Percentiles rank a stretch among this genome's conserved stretches.
Evolutionary conservation across 768 basidiomycete genomes (phyloP).

Genomic region (Phylloporus arenicola): DNA sequence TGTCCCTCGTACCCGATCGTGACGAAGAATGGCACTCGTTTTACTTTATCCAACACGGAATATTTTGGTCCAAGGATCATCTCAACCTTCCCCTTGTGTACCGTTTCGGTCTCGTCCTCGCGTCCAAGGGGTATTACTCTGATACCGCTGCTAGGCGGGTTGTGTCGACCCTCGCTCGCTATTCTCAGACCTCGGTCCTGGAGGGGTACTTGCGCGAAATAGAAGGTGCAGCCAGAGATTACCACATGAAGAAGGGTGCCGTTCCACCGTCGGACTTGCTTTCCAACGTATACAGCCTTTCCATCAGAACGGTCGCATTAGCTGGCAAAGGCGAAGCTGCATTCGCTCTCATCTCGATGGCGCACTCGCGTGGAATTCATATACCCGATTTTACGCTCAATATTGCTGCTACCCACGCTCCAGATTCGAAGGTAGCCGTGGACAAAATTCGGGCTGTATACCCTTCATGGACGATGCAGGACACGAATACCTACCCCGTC

Average conservation of each 20-base stretch:
- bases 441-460: slow-evolving; percentile 8
- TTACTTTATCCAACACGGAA: slow-evolving; percentile 27
- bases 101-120: slow-evolving; percentile 40
- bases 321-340: slow-evolving; percentile 38
- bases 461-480: slow-evolving; percentile 11
- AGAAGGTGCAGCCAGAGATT: slow-evolving; percentile 12
- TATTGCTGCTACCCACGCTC: slow-evolving; percentile 25
- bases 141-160: slow-evolving; percentile 17
- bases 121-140: slow-evolving; percentile 41
- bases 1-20: slow-evolving; percentile 38
- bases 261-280: slow-evolving; percentile 9
- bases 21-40: slow-evolving; percentile 17
- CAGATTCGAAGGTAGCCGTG: slow-evolving; percentile 2
- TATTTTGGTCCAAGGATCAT: slow-evolving; percentile 26
- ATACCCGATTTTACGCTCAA: slow-evolving; percentile 36
- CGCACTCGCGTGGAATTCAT: slow-evolving; percentile 21
- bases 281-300: slow-evolving; percentile 29
- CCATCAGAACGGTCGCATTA: slow-evolving; percentile 38
- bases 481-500: neutral
- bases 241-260: slow-evolving; percentile 2
- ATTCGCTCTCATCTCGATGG: slow-evolving; percentile 40
- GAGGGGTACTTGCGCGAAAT: slow-evolving; percentile 36
- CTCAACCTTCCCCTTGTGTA: slow-evolving; percentile 35
- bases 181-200: slow-evolving; percentile 32
- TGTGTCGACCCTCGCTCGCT: slow-evolving; percentile 41